A percentile compares a stretch with the other conserved stretches of the same genome.
These are phyloP conservation scores for Solanum clarkiae DNA, from an alignment of 257 asterid species.

Conservation along the genomic window DNA sequence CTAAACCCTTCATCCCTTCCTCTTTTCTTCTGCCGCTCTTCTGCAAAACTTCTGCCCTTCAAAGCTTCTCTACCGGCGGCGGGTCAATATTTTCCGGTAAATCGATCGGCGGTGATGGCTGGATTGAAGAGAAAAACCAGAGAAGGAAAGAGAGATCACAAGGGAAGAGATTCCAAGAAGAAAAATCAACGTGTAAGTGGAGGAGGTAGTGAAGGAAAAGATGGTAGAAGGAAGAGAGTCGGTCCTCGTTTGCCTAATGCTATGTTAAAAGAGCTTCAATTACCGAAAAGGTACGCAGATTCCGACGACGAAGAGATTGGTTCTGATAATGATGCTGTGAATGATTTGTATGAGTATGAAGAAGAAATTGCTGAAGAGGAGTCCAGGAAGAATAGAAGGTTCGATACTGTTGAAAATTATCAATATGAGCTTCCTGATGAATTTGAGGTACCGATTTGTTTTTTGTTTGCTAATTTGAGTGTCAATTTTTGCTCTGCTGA, in stretches of 20 bases:
- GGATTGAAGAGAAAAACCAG: neutral
- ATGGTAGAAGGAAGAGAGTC: neutral
- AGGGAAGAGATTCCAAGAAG: neutral
- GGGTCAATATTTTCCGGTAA: neutral
- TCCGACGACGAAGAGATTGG: conserved; percentile 23
- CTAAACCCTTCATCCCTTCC: neutral
- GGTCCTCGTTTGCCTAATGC: conserved; percentile 1
- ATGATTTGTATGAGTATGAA: conserved; percentile 69
- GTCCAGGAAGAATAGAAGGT: conserved; percentile 54
- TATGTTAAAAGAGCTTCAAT: neutral
- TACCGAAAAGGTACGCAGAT: neutral
- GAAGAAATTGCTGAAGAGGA: conserved; percentile 79
- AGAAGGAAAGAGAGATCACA: neutral
- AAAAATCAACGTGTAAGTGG: neutral
- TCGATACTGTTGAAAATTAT: conserved; percentile 62
- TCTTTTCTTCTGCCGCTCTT: neutral
- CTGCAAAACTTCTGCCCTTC: neutral
- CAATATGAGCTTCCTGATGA: conserved; percentile 67
- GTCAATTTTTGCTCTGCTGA: neutral
- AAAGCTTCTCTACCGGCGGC: neutral
- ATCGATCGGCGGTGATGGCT: neutral
- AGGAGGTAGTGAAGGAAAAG: neutral
- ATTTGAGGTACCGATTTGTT: conserved; percentile 39
- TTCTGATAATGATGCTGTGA: conserved; percentile 15
- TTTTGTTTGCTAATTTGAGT: neutral